Evolutionary conservation across 2,329 filamentous ascomycete species (phyloP).

Genomic region (Didymella lethalis): DNA sequence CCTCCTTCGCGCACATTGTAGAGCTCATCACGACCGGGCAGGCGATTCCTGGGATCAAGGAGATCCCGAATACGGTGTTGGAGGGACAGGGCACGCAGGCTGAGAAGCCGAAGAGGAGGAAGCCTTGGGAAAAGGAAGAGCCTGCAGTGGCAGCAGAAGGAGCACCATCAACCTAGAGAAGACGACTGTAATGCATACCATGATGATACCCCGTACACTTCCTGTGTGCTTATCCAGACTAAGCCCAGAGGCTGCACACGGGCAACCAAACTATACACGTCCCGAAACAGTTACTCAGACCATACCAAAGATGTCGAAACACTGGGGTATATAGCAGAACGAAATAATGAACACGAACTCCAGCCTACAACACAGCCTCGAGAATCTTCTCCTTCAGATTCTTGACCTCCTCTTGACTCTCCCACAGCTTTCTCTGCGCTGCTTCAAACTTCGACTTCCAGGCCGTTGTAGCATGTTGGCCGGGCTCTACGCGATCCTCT

Average conservation of each 20-base stretch:
- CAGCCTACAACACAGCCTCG: constrained; percentile 48
- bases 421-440: constrained; percentile 45
- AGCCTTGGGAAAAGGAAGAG: constrained; percentile 81
- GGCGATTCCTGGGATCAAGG: constrained; percentile 83
- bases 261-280: constrained; percentile 2
- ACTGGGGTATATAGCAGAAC: constrained; percentile 41
- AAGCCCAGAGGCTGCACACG: constrained; percentile 2
- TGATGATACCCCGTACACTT: constrained; percentile 1
- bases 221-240: constrained; percentile 16
- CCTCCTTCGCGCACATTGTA: constrained; percentile 84
- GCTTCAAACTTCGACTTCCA: constrained; percentile 50
- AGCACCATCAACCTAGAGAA: neutral
- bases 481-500: constrained; percentile 27
- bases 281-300: neutral
- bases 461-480: constrained; percentile 27
- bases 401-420: constrained; percentile 46
- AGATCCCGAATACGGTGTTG: constrained; percentile 83
- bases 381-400: constrained; percentile 49
- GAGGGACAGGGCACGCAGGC: constrained; percentile 70
- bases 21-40: constrained; percentile 83
- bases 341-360: constrained; percentile 14
- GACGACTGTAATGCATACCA: neutral
- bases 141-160: neutral
- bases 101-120: constrained; percentile 63
- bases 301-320: constrained; percentile 26